Evolutionary conservation across 495 filamentous ascomycete species (phyloP).

Genomic region (Penicillium daleae): DNA sequence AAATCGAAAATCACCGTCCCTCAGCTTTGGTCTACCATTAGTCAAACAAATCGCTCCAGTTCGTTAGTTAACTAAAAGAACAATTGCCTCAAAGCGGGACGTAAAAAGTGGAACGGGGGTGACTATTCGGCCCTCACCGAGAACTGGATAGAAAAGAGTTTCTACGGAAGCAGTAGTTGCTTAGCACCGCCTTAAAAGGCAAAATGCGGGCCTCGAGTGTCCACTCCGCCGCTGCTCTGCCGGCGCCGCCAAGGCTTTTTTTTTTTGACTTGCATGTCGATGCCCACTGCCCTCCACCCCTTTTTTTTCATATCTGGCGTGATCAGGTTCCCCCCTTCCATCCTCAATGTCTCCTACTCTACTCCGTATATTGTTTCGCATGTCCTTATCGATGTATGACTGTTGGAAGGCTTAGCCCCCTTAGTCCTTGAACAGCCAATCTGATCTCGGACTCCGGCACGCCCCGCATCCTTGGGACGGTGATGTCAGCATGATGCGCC

Average conservation of each 20-base stretch:
- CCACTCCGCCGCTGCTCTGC: conserved; percentile 9
- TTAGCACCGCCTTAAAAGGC: conserved; percentile 6
- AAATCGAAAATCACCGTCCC: too few species aligned
- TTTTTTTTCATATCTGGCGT: not conserved
- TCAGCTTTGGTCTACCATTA: not conserved
- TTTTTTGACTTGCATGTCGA: not conserved
- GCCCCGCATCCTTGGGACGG: conserved; percentile 41
- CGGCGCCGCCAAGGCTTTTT: not conserved
- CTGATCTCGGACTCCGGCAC: conserved; percentile 35
- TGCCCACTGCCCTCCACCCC: not conserved
- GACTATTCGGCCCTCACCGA: conserved; percentile 27
- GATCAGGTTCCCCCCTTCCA: not conserved
- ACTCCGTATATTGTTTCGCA: not conserved
- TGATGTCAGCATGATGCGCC: conserved; percentile 46
- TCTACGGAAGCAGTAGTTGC: conserved; percentile 1
- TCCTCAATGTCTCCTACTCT: not conserved
- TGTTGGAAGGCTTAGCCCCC: not conserved
- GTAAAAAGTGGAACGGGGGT: conserved; percentile 7
- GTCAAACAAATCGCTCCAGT: not conserved
- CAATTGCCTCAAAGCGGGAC: conserved; percentile 10
- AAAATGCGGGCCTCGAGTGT: conserved; percentile 10
- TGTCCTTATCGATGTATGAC: not conserved
- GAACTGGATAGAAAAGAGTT: conserved; percentile 25
- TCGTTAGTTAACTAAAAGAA: too few species aligned
- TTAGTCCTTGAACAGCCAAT: conserved; percentile 13